Evolutionary conservation across 768 basidiomycete species (phyloP), one percentile per base, ranked within the genome.

Genomic region (Piloderma croceum): DNA sequence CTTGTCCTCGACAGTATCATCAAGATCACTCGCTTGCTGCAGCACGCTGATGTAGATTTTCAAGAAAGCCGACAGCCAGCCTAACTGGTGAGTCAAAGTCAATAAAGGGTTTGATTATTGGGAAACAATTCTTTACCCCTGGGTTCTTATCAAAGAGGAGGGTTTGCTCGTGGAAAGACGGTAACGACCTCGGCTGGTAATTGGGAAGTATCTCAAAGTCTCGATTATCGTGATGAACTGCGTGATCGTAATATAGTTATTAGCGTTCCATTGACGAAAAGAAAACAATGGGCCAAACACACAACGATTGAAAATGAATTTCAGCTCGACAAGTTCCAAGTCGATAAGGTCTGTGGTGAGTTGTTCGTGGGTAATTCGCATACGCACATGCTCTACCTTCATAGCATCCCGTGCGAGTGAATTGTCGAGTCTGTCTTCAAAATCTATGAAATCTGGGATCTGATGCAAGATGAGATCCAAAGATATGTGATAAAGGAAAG

Each of bases 181-280:
- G 55, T 17, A 63, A 65, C 24, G 56, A 59, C 31, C 54, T 64
- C 0, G 87, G 85, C 51, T 93, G 90, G 50, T 88, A 86, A 57
- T 81, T 81, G 6, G 84, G 77, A 19, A 93, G 62, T 34, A 91
- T 79, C 27, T 71, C 69, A 50, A 84, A 82, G 62, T 94, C 91
- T 6, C 91, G 83, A 58, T 94, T 93, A 59, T 94, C 91, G 41
- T 81, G 71, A 47, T 91, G 85, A 41, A 69, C 82, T 86, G 52
- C 15, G 22, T 19, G 25, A 24, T 10, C 43, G 29, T 22, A 3
- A 31, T n/a, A 20, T 6, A 18, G 15, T 41, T 20, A 17, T 15
- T 25, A 20, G 20, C 5, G 12, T 27, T 24, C 18, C n/a, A n/a
- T n/a, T n/a, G n/a, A n/a, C 38, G n/a, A 42, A 36, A 29, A 17